Evolutionary conservation across 805 yeast species (phyloP).

Genomic region (Groenewaldozyma tartarivorans): DNA sequence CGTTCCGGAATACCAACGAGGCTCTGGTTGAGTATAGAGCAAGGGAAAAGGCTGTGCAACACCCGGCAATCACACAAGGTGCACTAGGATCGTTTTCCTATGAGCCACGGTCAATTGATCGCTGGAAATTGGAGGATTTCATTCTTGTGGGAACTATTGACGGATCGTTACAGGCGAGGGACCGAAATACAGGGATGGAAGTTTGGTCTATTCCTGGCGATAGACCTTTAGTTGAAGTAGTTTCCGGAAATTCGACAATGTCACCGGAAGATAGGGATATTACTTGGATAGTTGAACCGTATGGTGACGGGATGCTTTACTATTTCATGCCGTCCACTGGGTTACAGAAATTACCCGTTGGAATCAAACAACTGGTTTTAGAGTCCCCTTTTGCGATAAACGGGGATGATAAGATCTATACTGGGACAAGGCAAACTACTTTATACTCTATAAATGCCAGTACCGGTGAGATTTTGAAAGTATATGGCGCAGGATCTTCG

Average conservation of each 20-base stretch:
- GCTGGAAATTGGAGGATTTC: conserved; percentile 46
- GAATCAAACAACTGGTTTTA: conserved; percentile 64
- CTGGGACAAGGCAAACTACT: conserved; percentile 73
- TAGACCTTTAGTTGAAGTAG: conserved; percentile 47
- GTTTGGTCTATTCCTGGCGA: conserved; percentile 68
- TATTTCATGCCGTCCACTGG: conserved; percentile 71
- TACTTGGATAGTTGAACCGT: conserved; percentile 88
- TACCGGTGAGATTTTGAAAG: conserved; percentile 63
- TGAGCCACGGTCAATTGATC: conserved; percentile 23
- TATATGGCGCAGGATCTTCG: conserved; percentile 32
- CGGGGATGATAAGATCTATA: conserved; percentile 70
- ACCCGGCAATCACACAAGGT: background rate
- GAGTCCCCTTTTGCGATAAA: conserved; percentile 82
- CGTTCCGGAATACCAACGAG: too few relatives aligned
- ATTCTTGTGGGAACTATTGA: conserved; percentile 73
- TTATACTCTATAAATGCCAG: conserved; percentile 62
- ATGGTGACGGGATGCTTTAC: conserved; percentile 72
- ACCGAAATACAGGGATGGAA: conserved; percentile 62
- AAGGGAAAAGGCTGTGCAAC: background rate
- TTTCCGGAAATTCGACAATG: conserved; percentile 11
- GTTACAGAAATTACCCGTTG: conserved; percentile 69
- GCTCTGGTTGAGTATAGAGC: background rate
- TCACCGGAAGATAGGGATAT: conserved; percentile 26
- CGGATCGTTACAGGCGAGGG: conserved; percentile 76
- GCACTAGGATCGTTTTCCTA: background rate